phyloP scores from a whole-genome alignment of 2,329 filamentous ascomycete genomes.

The Lasiodiplodia sp. region DNA sequence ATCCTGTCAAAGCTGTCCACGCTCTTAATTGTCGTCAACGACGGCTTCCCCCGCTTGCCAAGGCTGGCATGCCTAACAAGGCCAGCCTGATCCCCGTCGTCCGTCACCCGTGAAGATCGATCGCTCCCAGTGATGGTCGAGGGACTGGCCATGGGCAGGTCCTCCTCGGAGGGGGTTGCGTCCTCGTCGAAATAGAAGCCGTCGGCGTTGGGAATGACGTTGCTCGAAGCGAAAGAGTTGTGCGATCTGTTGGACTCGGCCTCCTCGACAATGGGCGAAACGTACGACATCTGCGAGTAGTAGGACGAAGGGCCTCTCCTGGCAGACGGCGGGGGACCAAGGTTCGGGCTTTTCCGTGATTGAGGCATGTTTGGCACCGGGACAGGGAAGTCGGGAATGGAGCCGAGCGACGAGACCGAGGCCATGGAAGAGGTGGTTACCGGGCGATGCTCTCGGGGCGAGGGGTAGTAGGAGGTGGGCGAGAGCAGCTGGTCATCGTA shows the following conservation, averaged over 20 bases:
- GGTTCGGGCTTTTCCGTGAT: conserved; percentile 49
- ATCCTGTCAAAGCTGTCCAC: conserved; percentile 43
- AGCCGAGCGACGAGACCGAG: conserved; percentile 51
- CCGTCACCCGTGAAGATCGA: conserved; percentile 40
- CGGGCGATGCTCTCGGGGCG: conserved; percentile 39
- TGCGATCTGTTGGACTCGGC: conserved; percentile 52
- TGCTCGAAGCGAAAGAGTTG: conserved; percentile 57
- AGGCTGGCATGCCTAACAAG: conserved; percentile 59
- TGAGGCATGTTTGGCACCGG: conserved; percentile 45
- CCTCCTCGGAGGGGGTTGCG: conserved; percentile 46
- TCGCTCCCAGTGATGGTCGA: conserved; percentile 18
- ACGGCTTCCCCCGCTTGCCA: conserved; percentile 56
- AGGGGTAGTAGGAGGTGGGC: conserved; percentile 38
- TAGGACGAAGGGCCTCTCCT: conserved; percentile 57
- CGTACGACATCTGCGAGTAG: conserved; percentile 56
- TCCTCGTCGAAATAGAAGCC: conserved; percentile 51
- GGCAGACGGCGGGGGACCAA: conserved; percentile 58
- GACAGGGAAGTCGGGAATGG: conserved; percentile 52
- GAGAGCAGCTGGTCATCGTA: conserved; percentile 45
- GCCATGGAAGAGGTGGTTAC: conserved; percentile 48
- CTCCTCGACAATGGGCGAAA: conserved; percentile 59
- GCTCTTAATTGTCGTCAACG: conserved; percentile 57
- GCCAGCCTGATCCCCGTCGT: conserved; percentile 46
- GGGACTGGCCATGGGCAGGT: conserved; percentile 42
- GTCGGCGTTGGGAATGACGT: conserved; percentile 53